Conservation (phyloP, 257 asterid species). For the Solanum arcanum region DNA sequence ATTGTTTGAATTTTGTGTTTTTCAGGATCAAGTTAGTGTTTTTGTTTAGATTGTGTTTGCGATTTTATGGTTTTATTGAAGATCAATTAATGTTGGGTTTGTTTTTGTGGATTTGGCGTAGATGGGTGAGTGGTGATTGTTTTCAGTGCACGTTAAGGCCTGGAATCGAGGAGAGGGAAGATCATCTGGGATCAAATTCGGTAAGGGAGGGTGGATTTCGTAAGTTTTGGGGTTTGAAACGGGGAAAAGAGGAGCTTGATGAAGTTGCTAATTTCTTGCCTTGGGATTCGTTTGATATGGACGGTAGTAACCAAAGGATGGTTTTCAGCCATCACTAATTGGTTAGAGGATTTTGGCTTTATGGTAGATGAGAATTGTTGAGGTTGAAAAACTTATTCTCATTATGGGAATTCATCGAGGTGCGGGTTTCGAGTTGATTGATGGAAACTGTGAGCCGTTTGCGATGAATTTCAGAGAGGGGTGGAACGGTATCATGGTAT, state of each 20-base stretch:
- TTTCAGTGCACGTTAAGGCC: not conserved
- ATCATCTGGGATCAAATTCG: too few relatives aligned
- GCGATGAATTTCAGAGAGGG: conserved; percentile 4
- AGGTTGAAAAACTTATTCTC: conserved; percentile 15
- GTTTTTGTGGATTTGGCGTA: not conserved
- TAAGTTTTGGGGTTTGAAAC: too few relatives aligned
- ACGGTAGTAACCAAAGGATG: too few relatives aligned
- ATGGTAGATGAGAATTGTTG: not conserved
- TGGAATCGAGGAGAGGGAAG: too few relatives aligned
- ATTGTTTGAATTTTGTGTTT: not conserved
- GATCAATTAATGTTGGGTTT: not conserved
- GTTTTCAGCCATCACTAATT: too few relatives aligned
- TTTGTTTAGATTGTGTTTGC: not conserved
- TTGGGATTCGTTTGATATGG: too few relatives aligned
- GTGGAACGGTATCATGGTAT: not conserved
- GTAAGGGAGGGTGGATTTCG: too few relatives aligned
- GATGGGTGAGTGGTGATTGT: not conserved
- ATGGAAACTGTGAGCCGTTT: not conserved
- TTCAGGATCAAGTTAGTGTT: not conserved
- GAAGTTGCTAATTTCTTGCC: too few relatives aligned
- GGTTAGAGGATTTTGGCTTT: conserved; percentile 28
- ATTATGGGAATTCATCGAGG: conserved; percentile 19
- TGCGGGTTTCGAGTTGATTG: conserved; percentile 5
- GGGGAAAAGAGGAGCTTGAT: too few relatives aligned
- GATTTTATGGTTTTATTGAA: conserved; percentile 6